Percentiles rank a stretch among this genome's conserved stretches.
phyloP scores from a whole-genome alignment of 164 flowering plant genomes.

The Vitis cinerea region DNA sequence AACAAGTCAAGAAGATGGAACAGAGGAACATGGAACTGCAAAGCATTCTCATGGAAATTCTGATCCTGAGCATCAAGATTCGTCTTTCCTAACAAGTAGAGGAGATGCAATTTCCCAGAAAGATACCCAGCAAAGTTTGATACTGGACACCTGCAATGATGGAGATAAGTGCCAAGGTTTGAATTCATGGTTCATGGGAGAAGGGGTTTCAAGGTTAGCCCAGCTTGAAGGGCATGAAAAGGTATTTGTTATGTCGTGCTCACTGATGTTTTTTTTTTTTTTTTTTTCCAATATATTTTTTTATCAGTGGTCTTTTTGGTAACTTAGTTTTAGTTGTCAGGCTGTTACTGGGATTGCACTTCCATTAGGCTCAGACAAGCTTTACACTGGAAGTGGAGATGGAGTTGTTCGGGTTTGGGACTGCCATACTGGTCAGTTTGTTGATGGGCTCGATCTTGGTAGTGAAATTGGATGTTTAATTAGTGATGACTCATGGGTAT shows the following conservation, averaged over 20 bases:
- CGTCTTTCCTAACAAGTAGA: too few species aligned
- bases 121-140: too few species aligned
- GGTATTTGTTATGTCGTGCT: conserved; percentile 15
- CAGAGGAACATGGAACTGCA: too few species aligned
- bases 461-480: conserved; percentile 32
- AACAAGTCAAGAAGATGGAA: too few species aligned
- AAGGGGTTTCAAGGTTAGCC: conserved; percentile 29
- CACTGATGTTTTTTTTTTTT: not conserved
- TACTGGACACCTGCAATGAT: too few species aligned
- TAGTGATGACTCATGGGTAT: conserved; percentile 42
- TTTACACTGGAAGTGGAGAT: conserved; percentile 24
- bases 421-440: conserved; percentile 27
- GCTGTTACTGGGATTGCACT: conserved; percentile 27
- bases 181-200: conserved; percentile 40
- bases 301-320: not conserved
- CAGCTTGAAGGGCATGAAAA: conserved; percentile 40
- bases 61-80: too few species aligned
- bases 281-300: not conserved
- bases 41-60: too few species aligned
- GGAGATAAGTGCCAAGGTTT: conserved; percentile 36
- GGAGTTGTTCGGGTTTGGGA: conserved; percentile 30
- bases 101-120: too few species aligned
- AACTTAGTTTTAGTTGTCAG: conserved; percentile 5
- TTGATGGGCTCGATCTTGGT: conserved; percentile 15
- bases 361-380: conserved; percentile 23